Base-by-base conservation (phyloP, 768 basidiomycete genomes). In the Harrya chromipes region DNA sequence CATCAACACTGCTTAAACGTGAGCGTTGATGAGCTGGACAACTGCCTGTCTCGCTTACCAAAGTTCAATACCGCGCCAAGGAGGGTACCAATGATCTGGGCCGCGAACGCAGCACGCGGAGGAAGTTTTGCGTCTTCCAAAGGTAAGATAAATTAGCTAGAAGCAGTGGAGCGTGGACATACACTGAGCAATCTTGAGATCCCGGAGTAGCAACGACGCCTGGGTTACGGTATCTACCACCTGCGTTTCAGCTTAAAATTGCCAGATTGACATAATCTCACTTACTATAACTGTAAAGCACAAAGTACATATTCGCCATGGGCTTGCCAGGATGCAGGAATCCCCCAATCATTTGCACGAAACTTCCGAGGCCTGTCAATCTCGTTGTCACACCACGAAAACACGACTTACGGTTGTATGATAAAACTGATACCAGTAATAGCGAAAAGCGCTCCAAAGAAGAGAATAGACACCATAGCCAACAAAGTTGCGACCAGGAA, bases 101-200 rank as follows among this genome's bases (percentile, higher is more conserved):
- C 80, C 10, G 79, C 60, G 64, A 86, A 83, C 68, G 84, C 81
- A 34, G 76, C 73, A 13, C 84, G 80, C 20, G 85, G 83, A 23
- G 85, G 83, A 37, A 87, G 77, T 64, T 85, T 85, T 1, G 79
- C 55, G 48, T 58, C 75, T 58, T 3, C 70, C 74, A 43, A 77
- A 40, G 24, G 10, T 38, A 21, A 36, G 19, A 23, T 24, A 35
- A 74, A 62, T 75, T 72, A 64, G 73, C 73, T 39, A 66, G 64
- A 40, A 21, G 40, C n/a, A 34, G 21, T 23, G 38, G 23, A 24
- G 29, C 24, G 2, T 6, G 21, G n/a, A 34, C 54, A 12, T 48
- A 59, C 62, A 63, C 56, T 60, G 66, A 49, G 46, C 58, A 21
- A 63, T 76, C 63, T 83, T 84, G 20, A 84, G 69, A 58, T 84